phyloP scores from a whole-genome alignment of 2,329 filamentous ascomycete species.

The Canariomyces notabilis region DNA sequence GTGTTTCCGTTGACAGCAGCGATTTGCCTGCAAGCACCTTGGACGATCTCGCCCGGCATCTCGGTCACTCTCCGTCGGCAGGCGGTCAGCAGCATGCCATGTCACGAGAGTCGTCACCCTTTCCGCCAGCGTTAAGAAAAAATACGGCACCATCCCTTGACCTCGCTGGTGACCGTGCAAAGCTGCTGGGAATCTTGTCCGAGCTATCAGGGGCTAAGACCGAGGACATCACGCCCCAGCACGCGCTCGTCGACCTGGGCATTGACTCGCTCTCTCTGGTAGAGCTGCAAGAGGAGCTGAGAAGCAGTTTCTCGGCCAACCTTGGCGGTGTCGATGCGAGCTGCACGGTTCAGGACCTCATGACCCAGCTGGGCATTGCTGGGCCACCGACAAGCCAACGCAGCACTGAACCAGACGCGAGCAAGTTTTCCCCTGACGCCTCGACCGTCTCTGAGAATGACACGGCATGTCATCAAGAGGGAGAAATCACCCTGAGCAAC shows the following conservation, averaged over 20 bases:
- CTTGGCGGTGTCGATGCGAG: not conserved
- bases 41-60: not conserved
- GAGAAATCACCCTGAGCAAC: not conserved
- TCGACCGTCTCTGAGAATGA: not conserved
- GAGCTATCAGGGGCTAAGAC: not conserved
- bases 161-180: not conserved
- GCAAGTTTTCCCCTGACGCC: not conserved
- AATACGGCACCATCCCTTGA: not conserved
- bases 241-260: not conserved
- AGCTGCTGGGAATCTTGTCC: not conserved
- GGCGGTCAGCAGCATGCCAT: not conserved
- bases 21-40: not conserved
- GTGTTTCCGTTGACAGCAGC: not conserved
- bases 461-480: not conserved
- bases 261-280: conserved; percentile 3
- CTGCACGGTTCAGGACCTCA: not conserved
- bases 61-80: not conserved
- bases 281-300: conserved; percentile 2
- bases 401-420: not conserved
- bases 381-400: not conserved
- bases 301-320: not conserved
- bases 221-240: not conserved
- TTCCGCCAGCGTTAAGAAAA: not conserved
- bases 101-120: not conserved
- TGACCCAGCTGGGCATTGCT: not conserved